A percentile compares a stretch with the other conserved stretches of the same genome.
Evolutionary conservation across 164 flowering plant genomes (phyloP).

Genomic region (Aristolochia fimbriata): DNA sequence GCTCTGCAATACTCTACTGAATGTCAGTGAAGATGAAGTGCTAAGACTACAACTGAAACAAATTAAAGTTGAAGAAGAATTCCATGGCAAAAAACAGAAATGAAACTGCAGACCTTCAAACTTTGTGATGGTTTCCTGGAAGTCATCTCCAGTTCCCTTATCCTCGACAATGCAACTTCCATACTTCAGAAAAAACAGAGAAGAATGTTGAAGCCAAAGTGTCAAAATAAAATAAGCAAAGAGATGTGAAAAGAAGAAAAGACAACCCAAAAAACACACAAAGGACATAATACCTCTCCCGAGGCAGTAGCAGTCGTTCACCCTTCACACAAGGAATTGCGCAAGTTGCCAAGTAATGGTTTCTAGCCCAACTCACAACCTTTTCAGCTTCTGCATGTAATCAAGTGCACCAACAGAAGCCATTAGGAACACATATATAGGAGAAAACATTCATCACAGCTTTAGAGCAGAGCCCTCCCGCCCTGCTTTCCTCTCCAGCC

Average conservation of each 20-base stretch:
- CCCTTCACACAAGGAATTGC: conserved; percentile 52
- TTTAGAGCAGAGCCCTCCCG: no score
- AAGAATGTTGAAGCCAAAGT: background rate
- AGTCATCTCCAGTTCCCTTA: conserved; percentile 64
- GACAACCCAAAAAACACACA: background rate
- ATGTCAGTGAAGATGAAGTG: conserved; percentile 5
- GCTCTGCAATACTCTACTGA: conserved; percentile 32
- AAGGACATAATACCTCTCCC: conserved; percentile 47
- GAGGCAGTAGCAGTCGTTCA: conserved; percentile 58
- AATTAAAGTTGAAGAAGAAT: background rate
- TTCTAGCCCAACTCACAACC: conserved; percentile 95
- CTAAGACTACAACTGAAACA: background rate
- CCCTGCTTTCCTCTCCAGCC: no score
- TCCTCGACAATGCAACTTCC: conserved; percentile 70
- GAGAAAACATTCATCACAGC: no score
- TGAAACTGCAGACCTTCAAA: conserved; percentile 50
- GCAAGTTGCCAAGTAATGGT: conserved; percentile 70
- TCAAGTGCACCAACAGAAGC: background rate
- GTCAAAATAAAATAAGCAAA: background rate
- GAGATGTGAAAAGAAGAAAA: conserved; percentile 9
- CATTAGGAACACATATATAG: background rate
- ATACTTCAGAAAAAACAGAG: conserved; percentile 41
- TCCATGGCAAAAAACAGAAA: background rate
- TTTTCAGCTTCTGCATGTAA: conserved; percentile 79
- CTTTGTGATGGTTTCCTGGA: conserved; percentile 68